phyloP scores from a whole-genome alignment of 2,329 filamentous ascomycete genomes.

The Plectosphaerella cucumerina region DNA sequence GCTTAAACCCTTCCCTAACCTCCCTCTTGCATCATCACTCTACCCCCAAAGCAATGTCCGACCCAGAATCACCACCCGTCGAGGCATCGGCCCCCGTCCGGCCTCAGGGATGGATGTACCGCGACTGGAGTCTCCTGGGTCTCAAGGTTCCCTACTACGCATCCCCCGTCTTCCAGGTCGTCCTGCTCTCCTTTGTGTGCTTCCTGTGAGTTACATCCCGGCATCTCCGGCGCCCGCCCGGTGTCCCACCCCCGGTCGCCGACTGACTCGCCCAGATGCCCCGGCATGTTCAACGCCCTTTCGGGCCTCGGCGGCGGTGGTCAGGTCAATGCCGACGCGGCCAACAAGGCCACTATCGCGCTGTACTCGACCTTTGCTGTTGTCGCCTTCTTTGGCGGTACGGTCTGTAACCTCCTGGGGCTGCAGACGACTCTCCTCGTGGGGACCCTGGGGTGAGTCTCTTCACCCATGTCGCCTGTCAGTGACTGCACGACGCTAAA shows the following conservation, averaged over 20 bases:
- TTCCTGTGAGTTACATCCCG: conserved; percentile 47
- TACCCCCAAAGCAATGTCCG: no score
- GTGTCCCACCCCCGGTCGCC: no score
- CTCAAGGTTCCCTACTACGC: conserved; percentile 53
- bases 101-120: background rate
- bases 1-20: no score
- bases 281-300: conserved; percentile 43
- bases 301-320: conserved; percentile 39
- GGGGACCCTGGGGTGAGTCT: conserved; percentile 41
- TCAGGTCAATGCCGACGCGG: conserved; percentile 38
- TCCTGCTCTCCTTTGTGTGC: conserved; percentile 56
- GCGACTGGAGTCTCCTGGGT: background rate
- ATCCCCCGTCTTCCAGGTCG: conserved; percentile 66
- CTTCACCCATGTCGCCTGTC: conserved; percentile 35
- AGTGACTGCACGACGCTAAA: conserved; percentile 27
- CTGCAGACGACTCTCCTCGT: conserved; percentile 36
- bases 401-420: conserved; percentile 36
- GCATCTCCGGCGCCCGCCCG: no score
- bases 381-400: conserved; percentile 38
- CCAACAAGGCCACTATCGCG: conserved; percentile 41
- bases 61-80: no score
- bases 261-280: background rate
- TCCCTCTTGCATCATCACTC: no score
- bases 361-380: conserved; percentile 35
- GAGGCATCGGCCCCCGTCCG: background rate